Evolutionary conservation across 164 flowering plant genomes (phyloP), one percentile per base, ranked within the genome.

Genomic region (Vitis amurensis): DNA sequence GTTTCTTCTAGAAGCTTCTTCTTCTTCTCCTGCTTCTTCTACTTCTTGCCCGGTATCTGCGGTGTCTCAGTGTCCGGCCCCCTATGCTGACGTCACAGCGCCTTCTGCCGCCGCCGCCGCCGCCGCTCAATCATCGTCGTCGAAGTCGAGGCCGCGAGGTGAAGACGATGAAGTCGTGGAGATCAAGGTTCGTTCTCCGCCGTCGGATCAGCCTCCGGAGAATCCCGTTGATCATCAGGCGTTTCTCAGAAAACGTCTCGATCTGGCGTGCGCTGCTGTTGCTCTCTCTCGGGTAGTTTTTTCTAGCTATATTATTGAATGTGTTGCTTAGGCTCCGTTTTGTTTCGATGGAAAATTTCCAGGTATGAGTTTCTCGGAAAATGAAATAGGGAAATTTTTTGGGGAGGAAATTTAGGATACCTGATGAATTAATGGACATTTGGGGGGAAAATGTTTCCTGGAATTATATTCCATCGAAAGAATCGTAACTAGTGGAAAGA

Each of bases 231-330:
- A 79, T 49, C 69, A 69, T 57, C 84, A 68, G n/a, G 81, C 72
- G 16, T 47, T 72, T 19, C 82, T 83, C 55, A 77, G 74, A 55
- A 74, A 56, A 62, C 77, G 64, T 59, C 84, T 81, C 55, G 73
- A 81, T 68, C 73, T 72, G 9, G 86, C 79, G 17, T 80, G 86
- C 64, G 84, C 82, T 66, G 86, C 81, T n/a, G 81, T 69, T 29
- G 86, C 84, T 57, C 78, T 50, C 50, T 12, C 72, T 14, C 71
- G 77, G 13, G 81, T 77, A 67, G n/a, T n/a, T 14, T 31, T 69
- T 67, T 55, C 48, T 62, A 23, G 52, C 70, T 69, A 57, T 29
- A 5, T 27, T 37, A 3, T 37, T 37, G 44, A 37, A 37, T 37
- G 44, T 37, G 7, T 37, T 37, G 44, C 44, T 37, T 3, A 37